Evolutionary conservation across 345 rosid genomes (phyloP).

Genomic region (Barbarea vulgaris): DNA sequence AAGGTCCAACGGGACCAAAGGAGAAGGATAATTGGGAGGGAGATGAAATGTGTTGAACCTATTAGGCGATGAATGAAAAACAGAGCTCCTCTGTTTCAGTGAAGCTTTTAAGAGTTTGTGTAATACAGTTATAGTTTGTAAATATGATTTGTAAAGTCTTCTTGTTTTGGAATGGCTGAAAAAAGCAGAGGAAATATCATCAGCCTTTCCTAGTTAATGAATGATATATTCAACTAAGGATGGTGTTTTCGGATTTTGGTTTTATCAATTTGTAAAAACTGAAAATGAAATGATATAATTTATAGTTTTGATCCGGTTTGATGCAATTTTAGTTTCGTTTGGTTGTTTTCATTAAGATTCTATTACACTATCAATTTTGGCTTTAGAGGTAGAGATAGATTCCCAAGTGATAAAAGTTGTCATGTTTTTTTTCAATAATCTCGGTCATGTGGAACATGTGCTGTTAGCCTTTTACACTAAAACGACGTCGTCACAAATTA

Average conservation of each 20-base stretch:
- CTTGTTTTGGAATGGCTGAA: background rate
- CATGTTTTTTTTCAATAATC: slow-evolving; percentile 22
- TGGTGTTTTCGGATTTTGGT: no score
- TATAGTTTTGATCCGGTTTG: no score
- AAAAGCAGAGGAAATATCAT: no score
- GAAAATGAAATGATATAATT: no score
- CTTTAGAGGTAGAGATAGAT: background rate
- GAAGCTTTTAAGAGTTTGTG: background rate
- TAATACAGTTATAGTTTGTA: slow-evolving; percentile 5
- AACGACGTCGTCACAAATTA: background rate
- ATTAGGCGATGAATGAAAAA: background rate
- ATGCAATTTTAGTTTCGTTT: no score
- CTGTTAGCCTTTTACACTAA: background rate
- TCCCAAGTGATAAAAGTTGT: background rate
- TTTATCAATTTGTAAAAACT: no score
- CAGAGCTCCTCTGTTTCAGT: slow-evolving; percentile 33
- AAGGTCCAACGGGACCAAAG: slow-evolving; percentile 96
- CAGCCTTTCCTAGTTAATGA: no score
- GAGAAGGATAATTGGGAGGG: slow-evolving; percentile 87
- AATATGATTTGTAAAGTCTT: background rate
- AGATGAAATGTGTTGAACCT: slow-evolving; percentile 61
- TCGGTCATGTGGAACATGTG: background rate
- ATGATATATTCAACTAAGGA: no score
- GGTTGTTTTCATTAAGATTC: no score
- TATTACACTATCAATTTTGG: no score